Conservation (phyloP, 768 basidiomycete genomes). For the Exsudoporus frostii region DNA sequence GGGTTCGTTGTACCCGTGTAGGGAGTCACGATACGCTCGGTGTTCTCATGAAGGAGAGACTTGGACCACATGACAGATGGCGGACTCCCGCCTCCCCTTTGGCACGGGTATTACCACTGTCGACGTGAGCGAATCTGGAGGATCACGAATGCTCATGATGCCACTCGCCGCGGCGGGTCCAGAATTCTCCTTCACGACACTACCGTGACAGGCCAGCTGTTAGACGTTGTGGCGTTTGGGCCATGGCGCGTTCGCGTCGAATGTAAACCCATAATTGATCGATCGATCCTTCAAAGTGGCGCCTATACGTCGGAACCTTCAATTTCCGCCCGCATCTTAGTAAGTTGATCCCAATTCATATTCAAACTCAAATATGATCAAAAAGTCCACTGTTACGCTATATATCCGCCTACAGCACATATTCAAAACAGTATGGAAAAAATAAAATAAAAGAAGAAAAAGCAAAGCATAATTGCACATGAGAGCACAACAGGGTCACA, state of each 20-base stretch:
- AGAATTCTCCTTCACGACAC: too few relatives aligned
- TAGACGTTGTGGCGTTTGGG: background rate
- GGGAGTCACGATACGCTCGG: background rate
- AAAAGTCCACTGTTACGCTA: background rate
- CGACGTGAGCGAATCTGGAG: background rate
- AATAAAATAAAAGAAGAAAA: background rate
- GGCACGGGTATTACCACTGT: too few relatives aligned
- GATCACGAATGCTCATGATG: background rate
- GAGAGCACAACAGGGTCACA: background rate
- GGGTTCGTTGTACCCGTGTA: background rate
- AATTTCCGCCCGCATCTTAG: too few relatives aligned
- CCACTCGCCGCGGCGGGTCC: too few relatives aligned
- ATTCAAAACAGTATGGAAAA: background rate
- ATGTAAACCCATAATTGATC: too few relatives aligned
- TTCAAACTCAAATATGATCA: background rate
- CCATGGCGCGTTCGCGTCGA: too few relatives aligned
- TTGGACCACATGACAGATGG: background rate
- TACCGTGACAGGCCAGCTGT: too few relatives aligned
- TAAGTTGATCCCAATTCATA: too few relatives aligned
- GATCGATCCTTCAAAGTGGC: too few relatives aligned
- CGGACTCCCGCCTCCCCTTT: background rate
- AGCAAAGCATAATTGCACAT: background rate
- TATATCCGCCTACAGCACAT: background rate
- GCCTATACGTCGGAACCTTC: too few relatives aligned
- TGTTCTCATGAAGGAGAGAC: background rate